Percentiles rank a stretch among this genome's conserved stretches.
phyloP scores from a whole-genome alignment of 345 rosid species.

The Arabidopsis thaliana region TAIR10.1 NC_003070.9:27870501-27871000 shows the following conservation, averaged over 20 bases:
- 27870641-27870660: constrained; percentile 44
- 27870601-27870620: constrained; percentile 37
- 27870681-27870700: constrained; percentile 1
- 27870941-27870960: background rate
- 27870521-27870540: background rate
- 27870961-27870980: background rate
- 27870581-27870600: constrained; percentile 37
- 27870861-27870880: constrained; percentile 28
- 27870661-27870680: constrained; percentile 4
- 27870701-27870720: constrained; percentile 10
- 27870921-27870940: background rate
- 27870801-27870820: constrained; percentile 25
- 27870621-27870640: constrained; percentile 38
- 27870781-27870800: constrained; percentile 34
- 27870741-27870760: constrained; percentile 34
- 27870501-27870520: constrained; percentile 2
- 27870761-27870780: constrained; percentile 26
- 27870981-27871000: too few relatives aligned
- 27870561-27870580: constrained; percentile 28
- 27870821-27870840: constrained; percentile 3
- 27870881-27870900: constrained; percentile 40
- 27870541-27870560: constrained; percentile 1
- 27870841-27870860: background rate
- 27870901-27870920: constrained; percentile 45
- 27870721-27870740: background rate